These are phyloP conservation scores for Phytopythium chamaehyphon DNA, from an alignment of 352 stramenopile genomes.

Conservation along the genomic window DNA sequence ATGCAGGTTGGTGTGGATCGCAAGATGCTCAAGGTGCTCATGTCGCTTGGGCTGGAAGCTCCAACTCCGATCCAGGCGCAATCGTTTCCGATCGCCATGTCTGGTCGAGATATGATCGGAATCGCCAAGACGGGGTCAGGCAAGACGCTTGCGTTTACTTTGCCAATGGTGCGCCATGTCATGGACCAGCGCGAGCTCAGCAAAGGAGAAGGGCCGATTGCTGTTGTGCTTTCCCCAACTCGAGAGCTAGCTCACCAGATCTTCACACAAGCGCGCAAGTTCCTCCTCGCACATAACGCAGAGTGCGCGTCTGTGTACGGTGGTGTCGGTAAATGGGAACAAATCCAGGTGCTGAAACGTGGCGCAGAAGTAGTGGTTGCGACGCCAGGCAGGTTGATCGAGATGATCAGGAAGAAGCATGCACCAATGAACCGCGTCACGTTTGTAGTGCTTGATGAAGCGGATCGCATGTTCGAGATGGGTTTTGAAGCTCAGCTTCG, in stretches of 20 bases:
- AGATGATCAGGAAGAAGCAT: conserved; percentile 77
- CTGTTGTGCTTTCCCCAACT: conserved; percentile 73
- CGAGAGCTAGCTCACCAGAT: conserved; percentile 85
- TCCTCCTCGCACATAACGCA: conserved; percentile 57
- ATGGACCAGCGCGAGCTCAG: conserved; percentile 83
- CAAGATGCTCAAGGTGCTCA: conserved; percentile 61
- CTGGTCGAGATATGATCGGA: conserved; percentile 71
- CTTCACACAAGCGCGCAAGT: conserved; percentile 81
- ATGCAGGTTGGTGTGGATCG: conserved; percentile 65
- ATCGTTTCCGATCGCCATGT: conserved; percentile 77
- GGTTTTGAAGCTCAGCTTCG: conserved; percentile 81
- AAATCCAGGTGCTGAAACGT: conserved; percentile 70
- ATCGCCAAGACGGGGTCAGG: conserved; percentile 96
- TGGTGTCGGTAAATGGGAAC: conserved; percentile 81
- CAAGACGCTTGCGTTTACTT: conserved; percentile 97
- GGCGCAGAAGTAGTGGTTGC: conserved; percentile 76
- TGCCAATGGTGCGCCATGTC: conserved; percentile 91
- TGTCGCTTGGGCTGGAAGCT: conserved; percentile 68
- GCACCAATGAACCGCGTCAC: conserved; percentile 67
- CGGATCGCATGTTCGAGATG: conserved; percentile 90
- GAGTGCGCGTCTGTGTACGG: conserved; percentile 78
- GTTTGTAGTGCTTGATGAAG: conserved; percentile 87
- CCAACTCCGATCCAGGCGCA: conserved; percentile 81
- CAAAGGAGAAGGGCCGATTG: conserved; percentile 75
- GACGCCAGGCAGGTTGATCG: conserved; percentile 76